Base-by-base conservation (phyloP, 139 green algal genomes). In the Penium margaritaceum region DNA sequence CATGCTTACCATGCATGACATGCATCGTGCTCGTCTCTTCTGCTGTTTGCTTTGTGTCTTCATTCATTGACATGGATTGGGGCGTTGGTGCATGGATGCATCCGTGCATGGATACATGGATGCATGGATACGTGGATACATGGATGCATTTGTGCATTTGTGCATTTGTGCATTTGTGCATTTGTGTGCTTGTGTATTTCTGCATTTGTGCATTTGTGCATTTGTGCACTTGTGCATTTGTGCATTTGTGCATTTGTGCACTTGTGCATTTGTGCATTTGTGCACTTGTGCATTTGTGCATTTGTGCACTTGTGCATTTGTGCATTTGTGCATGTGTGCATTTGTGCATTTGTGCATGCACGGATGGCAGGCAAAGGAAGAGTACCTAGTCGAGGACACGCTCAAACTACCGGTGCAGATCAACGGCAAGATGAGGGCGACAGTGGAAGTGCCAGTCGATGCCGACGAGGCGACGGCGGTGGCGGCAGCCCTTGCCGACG, bases 351-450 rank as follows among this genome's bases (percentile, higher is more conserved):
- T 51, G 9, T 51, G 12, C 41, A n/a, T n/a, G n/a, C n/a, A n/a
- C n/a, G n/a, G n/a, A n/a, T 4, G 51, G 51, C 68, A 82, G 75
- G 75, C 57, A 32, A 85, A 96, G 44, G 85, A 91, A 71, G 70
- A 80, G 1, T 84, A 95, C 60, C 85, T 98, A 41, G 86, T 91
- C 69, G 81, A 88, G 55, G 86, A 92, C 76, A 89, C 70, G 1
- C 69, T 96, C 55, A 90, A 78, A 17, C 83, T 98, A 73, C 55
- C 74, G 32, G 41, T 80, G 30, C 88, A 96, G 84, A 84, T 96
- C 6, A 96, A 95, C 64, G 91, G 93, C 72, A 97, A 97, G 84
- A 88, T 91, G 83, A 81, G 91, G 12, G 91, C 88, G 35, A 91
- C 84, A 0, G 73, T 97, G 21, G 82, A 91, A 76, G 65, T 99